These are phyloP conservation scores for Eucalyptus victrix DNA, from an alignment of 345 rosid genomes.

Conservation along the genomic window DNA sequence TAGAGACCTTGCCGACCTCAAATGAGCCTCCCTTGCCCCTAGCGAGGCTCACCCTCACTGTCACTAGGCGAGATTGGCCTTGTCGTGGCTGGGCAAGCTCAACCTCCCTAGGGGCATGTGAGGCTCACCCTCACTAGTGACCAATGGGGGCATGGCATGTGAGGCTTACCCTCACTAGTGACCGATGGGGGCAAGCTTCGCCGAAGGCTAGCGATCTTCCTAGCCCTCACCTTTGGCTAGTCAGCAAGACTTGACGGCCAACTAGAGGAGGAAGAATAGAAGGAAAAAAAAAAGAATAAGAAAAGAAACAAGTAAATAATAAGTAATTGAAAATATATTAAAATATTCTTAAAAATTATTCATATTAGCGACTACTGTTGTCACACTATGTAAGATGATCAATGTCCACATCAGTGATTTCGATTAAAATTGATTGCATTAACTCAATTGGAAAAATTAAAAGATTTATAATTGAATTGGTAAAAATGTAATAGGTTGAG, in stretches of 20 bases:
- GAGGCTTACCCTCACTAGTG: background rate
- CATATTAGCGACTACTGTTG: accelerated
- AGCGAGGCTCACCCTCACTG: background rate
- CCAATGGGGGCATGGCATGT: accelerated
- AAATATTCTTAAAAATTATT: too few species aligned
- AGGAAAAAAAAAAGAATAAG: background rate
- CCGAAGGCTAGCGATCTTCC: too few species aligned
- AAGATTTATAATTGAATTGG: accelerated
- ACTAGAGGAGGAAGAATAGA: too few species aligned
- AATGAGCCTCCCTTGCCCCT: background rate
- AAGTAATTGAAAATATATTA: too few species aligned
- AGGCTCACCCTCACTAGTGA: background rate
- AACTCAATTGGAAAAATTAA: too few species aligned
- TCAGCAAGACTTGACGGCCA: accelerated
- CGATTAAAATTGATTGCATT: accelerated
- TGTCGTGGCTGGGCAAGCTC: background rate
- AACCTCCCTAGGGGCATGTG: accelerated
- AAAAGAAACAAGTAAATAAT: too few species aligned
- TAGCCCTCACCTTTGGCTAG: background rate
- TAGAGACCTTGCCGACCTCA: accelerated
- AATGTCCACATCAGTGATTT: background rate
- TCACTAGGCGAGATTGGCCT: accelerated
- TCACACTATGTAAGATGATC: accelerated
- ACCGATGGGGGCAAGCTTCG: background rate
- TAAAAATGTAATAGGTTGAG: too few species aligned